phyloP scores from a whole-genome alignment of 148 eudicot species.

The Talinum fruticosum region DNA sequence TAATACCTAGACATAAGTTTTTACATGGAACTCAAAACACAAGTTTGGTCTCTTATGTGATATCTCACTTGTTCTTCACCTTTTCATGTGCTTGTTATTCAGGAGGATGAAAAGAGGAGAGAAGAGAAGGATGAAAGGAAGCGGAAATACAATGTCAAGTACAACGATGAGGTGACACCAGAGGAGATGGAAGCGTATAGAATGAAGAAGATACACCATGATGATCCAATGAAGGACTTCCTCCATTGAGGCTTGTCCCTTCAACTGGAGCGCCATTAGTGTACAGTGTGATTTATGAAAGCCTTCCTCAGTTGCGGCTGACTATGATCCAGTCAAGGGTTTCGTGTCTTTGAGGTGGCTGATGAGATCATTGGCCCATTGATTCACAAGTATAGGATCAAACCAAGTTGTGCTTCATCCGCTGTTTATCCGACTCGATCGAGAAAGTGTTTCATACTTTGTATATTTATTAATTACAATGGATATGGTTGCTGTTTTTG shows the following conservation, averaged over 20 bases:
- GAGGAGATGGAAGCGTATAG: constrained; percentile 93
- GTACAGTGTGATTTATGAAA: background rate
- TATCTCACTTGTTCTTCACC: constrained; percentile 1
- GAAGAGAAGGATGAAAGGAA: constrained; percentile 89
- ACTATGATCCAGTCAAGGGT: background rate
- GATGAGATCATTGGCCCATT: background rate
- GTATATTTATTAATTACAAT: background rate
- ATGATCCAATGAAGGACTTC: constrained; percentile 91
- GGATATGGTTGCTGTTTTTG: too few relatives aligned
- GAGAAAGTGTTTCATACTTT: background rate
- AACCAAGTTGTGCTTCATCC: background rate
- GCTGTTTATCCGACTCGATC: background rate
- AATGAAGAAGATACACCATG: constrained; percentile 77
- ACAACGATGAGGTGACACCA: constrained; percentile 71
- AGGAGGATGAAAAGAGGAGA: constrained; percentile 78
- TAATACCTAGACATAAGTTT: too few relatives aligned
- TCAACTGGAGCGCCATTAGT: too few relatives aligned
- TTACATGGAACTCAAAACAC: too few relatives aligned
- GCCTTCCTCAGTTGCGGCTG: background rate
- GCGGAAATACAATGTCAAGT: constrained; percentile 79
- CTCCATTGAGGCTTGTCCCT: constrained; percentile 16
- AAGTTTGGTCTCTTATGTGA: background rate
- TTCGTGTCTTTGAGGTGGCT: background rate
- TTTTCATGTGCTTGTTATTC: constrained; percentile 1
- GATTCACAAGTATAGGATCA: too few relatives aligned